Conservation (phyloP, 345 rosid species). For the Bruguiera sexangula region DNA sequence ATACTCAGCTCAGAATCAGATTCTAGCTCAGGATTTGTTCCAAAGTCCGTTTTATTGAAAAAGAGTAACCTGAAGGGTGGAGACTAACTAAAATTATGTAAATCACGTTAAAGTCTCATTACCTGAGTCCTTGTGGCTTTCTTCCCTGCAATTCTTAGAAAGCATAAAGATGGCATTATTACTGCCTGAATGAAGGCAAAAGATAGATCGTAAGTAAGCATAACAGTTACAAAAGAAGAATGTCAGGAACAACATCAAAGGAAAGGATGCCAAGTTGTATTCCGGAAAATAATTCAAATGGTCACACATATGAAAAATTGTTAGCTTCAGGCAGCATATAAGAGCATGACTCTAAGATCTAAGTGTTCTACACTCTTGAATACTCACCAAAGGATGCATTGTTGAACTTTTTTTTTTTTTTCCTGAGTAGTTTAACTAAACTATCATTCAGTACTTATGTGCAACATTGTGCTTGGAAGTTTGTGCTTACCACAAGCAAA, state of each 20-base stretch:
- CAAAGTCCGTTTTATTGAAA: too few species aligned
- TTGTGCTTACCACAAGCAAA: constrained; percentile 64
- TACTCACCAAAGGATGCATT: background rate
- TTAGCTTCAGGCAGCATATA: background rate
- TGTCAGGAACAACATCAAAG: too few species aligned
- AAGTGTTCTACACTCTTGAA: too few species aligned
- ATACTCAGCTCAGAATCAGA: too few species aligned
- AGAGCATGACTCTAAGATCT: background rate
- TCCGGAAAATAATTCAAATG: too few species aligned
- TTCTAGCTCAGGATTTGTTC: too few species aligned
- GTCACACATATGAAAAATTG: too few species aligned
- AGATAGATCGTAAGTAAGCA: background rate
- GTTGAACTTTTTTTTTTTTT: background rate
- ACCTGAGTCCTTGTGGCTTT: constrained; percentile 74
- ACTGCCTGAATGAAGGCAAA: constrained; percentile 51
- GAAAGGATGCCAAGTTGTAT: too few species aligned
- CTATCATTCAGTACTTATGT: background rate
- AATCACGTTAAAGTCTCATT: constrained; percentile 4
- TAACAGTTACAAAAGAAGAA: background rate
- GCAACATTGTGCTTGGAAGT: background rate
- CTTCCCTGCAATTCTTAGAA: constrained; percentile 60
- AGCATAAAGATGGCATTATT: constrained; percentile 74
- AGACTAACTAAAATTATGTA: constrained; percentile 2
- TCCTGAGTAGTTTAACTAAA: background rate
- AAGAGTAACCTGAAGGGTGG: background rate